A percentile compares a stretch with the other conserved stretches of the same genome.
These are phyloP conservation scores for Nepenthes alata DNA, from an alignment of 179 eudicot species.

Conservation along the genomic window DNA sequence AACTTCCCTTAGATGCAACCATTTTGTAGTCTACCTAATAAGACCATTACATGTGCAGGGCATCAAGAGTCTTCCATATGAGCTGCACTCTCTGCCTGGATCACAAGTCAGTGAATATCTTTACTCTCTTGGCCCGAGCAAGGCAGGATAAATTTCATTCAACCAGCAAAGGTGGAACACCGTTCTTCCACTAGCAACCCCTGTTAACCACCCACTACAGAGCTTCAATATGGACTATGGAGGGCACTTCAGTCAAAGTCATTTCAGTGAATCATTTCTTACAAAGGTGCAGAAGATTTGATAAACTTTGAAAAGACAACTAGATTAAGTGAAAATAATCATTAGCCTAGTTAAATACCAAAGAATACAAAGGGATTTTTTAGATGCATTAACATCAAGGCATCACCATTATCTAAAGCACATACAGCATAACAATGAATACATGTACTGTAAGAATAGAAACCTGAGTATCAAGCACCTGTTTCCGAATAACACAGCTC, in stretches of 20 bases:
- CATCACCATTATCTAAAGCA: neutral
- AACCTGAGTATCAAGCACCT: conserved; percentile 34
- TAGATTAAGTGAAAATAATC: neutral
- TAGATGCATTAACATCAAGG: neutral
- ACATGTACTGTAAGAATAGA: conserved; percentile 1
- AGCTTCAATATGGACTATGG: neutral
- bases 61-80: no score
- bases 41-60: no score
- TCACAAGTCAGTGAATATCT: no score
- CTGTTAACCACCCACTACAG: neutral
- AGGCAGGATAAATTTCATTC: no score
- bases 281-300: neutral
- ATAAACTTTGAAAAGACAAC: neutral
- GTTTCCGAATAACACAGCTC: conserved; percentile 94
- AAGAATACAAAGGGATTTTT: neutral
- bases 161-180: no score
- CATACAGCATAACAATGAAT: neutral
- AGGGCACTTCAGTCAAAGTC: no score
- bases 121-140: no score
- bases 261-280: no score
- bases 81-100: no score
- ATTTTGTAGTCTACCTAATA: no score
- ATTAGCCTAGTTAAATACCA: neutral
- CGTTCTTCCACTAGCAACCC: no score
- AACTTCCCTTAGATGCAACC: no score